A percentile compares a stretch with the other conserved stretches of the same genome.
Conservation (phyloP, 768 basidiomycete genomes). For the Tulasnella sp. region DNA sequence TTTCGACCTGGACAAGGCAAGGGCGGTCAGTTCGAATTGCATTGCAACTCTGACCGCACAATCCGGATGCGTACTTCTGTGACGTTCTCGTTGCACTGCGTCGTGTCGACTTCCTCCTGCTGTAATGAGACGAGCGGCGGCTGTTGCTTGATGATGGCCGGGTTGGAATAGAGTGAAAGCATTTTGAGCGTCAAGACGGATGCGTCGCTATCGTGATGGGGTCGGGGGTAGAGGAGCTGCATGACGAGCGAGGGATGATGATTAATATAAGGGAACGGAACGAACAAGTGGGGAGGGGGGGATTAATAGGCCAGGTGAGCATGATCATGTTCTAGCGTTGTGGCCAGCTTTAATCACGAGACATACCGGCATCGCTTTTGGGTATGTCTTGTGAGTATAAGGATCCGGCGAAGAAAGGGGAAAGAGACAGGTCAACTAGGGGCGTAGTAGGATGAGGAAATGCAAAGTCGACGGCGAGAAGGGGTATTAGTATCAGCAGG, state of each 20-base stretch:
- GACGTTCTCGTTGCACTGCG: conserved; percentile 31
- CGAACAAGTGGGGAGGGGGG: background rate
- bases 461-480: background rate
- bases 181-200: conserved; percentile 27
- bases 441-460: background rate
- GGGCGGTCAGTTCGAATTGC: background rate
- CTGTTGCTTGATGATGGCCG: conserved; percentile 2
- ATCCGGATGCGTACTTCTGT: conserved; percentile 18
- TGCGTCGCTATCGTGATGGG: conserved; percentile 12
- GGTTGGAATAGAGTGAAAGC: conserved; percentile 25
- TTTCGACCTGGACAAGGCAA: background rate
- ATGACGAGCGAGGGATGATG: background rate
- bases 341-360: conserved; percentile 12
- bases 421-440: background rate
- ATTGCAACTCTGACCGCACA: background rate
- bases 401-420: background rate
- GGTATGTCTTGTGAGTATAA: conserved; percentile 1
- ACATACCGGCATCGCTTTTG: conserved; percentile 16
- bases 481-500: conserved; percentile 7
- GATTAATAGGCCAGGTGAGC: background rate
- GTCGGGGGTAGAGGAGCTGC: conserved; percentile 31
- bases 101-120: conserved; percentile 1
- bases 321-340: background rate
- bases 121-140: background rate
- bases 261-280: background rate